Evolutionary conservation across 1,284 basidiomycete genomes (phyloP), one percentile per base, ranked within the genome.

Genomic region (Puccinia triticina): DNA sequence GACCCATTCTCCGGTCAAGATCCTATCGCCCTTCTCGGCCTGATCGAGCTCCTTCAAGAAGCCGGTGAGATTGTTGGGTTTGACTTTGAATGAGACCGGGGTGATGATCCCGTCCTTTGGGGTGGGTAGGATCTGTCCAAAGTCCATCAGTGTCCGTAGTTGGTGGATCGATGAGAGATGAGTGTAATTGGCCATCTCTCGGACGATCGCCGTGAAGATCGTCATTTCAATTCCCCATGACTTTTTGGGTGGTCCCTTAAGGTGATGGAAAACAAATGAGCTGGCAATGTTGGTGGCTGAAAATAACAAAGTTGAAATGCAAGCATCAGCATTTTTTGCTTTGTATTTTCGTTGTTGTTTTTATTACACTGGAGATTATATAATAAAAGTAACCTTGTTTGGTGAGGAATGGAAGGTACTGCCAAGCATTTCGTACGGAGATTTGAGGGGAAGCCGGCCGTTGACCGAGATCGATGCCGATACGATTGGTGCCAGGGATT

Each of bases 1-100:
- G 26, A 98, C 93, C 96, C 96, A 99, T 89, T 99, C 97, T 5
- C 94, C 96, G 0, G 92, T 92, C 66, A 99, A 89, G 86, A 96
- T 93, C 8, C 96, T 90, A 23, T 87, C 89, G 76, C 92, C 94
- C 75, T 89, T 90, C 87, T 94, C 94, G 12, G 89, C 85, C n/a
- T 90, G 90, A 86, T 98, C 93, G 82, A 90, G 91, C 18, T 92
- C 89, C 11, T 91, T 89, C 32, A 97, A 90, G 74, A 96, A 91
- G 3, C 94, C 94, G 40, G 91, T 90, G 55, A 97, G 88, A 4
- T 90, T 88, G 14, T 93, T 91, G 84, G 88, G 90, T 83, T 90
- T 91, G 71, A 98, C 95, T 61, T 89, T 90, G 87, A 98, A 99
- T 0, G 94, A 95, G 74, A 99, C 93, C 7, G 96, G 96, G 0